Conservation (phyloP, 805 yeast genomes). For the Lachancea nothofagi region DNA sequence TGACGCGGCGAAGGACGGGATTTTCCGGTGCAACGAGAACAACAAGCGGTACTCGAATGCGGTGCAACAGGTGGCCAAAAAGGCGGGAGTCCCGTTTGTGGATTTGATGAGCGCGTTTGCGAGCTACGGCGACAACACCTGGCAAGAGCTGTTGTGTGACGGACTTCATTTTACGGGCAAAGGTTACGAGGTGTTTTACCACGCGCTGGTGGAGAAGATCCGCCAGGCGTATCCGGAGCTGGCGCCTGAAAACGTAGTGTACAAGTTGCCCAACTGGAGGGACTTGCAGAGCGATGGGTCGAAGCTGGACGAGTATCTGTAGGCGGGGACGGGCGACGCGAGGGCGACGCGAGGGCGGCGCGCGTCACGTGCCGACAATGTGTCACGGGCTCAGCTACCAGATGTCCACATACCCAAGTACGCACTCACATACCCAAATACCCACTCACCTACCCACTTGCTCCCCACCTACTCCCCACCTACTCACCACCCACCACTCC, state of each 20-base stretch:
- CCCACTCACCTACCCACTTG: too few relatives aligned
- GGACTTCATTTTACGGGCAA: conserved; percentile 58
- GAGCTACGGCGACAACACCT: conserved; percentile 34
- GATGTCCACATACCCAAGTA: too few relatives aligned
- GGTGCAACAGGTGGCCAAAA: conserved; percentile 40
- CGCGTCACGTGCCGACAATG: too few relatives aligned
- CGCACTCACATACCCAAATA: too few relatives aligned
- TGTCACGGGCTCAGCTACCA: too few relatives aligned
- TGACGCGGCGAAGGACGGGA: conserved; percentile 37
- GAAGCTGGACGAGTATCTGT: conserved; percentile 7
- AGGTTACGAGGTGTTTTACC: conserved; percentile 47
- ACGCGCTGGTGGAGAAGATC: conserved; percentile 40
- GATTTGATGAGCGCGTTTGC: conserved; percentile 45
- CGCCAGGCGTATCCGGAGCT: conserved; percentile 43
- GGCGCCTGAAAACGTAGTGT: conserved; percentile 37
- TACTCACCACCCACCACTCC: too few relatives aligned
- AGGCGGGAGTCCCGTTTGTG: conserved; percentile 50
- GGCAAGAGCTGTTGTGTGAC: conserved; percentile 41
- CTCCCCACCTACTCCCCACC: too few relatives aligned
- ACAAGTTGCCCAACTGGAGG: conserved; percentile 39
- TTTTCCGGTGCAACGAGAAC: conserved; percentile 41
- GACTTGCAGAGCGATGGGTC: conserved; percentile 29
- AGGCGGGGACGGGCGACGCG: too few relatives aligned
- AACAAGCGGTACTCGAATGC: conserved; percentile 49
- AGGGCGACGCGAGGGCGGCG: too few relatives aligned